These are phyloP conservation scores for Thermoascus crustaceus DNA, from an alignment of 2,329 filamentous ascomycete genomes.

Conservation along the genomic window DNA sequence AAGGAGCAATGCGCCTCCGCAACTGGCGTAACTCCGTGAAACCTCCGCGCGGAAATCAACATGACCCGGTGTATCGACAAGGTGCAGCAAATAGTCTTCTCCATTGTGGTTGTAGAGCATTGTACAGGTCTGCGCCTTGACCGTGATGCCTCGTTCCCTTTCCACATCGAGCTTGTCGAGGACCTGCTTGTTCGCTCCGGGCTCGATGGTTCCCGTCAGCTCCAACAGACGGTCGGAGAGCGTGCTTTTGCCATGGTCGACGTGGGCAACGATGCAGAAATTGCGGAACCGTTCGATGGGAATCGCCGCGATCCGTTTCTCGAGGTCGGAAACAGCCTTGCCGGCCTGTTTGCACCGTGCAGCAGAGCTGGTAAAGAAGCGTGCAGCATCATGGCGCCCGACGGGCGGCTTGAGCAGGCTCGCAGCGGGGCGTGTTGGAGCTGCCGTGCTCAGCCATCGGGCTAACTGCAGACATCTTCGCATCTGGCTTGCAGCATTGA, in stretches of 20 bases:
- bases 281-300: constrained; percentile 60
- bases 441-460: constrained; percentile 37
- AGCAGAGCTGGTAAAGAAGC: constrained; percentile 26
- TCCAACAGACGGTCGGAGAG: constrained; percentile 88
- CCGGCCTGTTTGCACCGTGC: constrained; percentile 15
- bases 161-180: constrained; percentile 96
- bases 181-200: constrained; percentile 86
- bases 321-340: constrained; percentile 42
- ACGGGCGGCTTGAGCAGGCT: constrained; percentile 22
- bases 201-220: constrained; percentile 83
- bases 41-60: constrained; percentile 98
- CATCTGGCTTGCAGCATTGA: constrained; percentile 32
- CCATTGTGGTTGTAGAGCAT: constrained; percentile 90
- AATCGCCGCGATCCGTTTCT: constrained; percentile 47
- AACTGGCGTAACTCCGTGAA: constrained; percentile 89
- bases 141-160: constrained; percentile 89
- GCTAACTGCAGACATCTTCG: constrained; percentile 41
- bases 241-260: constrained; percentile 97
- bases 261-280: constrained; percentile 97
- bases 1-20: constrained; percentile 81
- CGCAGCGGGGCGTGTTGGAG: constrained; percentile 24
- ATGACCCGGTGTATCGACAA: constrained; percentile 95
- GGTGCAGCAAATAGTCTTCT: constrained; percentile 82
- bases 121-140: constrained; percentile 96
- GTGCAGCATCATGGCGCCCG: constrained; percentile 15